Base-by-base conservation (phyloP, 2,329 filamentous ascomycete species). In the Neophaeococcomyces mojaviensis region DNA sequence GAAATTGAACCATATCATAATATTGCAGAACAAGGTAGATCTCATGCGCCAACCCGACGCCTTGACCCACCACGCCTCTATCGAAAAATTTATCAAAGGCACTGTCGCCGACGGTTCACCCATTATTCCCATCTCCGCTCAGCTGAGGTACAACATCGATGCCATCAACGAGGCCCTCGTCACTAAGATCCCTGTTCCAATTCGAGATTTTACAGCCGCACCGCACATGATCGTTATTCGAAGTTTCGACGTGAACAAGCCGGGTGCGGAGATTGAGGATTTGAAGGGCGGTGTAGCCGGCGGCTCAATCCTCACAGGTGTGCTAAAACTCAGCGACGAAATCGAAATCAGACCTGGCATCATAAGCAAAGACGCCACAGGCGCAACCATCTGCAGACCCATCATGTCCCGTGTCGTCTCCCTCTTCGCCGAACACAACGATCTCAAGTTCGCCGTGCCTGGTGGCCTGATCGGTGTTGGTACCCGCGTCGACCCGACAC, bases 1-100 rank as follows among this genome's bases (percentile, higher is more conserved):
- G 92, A 98, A 98, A 78, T 81, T 98, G 55, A 88, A 94, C 69
- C 94, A 98, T 73, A 96, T 98, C 70, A 95, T 98, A 67, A 97
- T 98, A 63, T 80, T 98, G 49, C 92, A 98, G 71, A 98, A 98
- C 76, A 98, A 98, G 79, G 92, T 98, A 61, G 92, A 98, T 66
- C 72, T 98, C 59, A 97, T 98, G 88, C 81, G 88, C 60, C 87
- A 96, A 76, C 90, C 97, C 65, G 87, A 85, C 52, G 92, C 94
- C 39, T 79, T 88, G 62, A 81, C 90, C 63, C 92, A 98, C 69
- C 92, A 95, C 74, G 84, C 95, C 69, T 96, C 89, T 1, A 98
- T 98, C 58, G 77, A 94, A 61, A 97, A 97, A 71, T 98, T 98
- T 71, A 96, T 98, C 63, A 83, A 92, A 64, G 92, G 92, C 63